A percentile compares a stretch with the other conserved stretches of the same genome.
These are phyloP conservation scores for Nemania serpens DNA, from an alignment of 2,329 filamentous ascomycete species.

Conservation along the genomic window DNA sequence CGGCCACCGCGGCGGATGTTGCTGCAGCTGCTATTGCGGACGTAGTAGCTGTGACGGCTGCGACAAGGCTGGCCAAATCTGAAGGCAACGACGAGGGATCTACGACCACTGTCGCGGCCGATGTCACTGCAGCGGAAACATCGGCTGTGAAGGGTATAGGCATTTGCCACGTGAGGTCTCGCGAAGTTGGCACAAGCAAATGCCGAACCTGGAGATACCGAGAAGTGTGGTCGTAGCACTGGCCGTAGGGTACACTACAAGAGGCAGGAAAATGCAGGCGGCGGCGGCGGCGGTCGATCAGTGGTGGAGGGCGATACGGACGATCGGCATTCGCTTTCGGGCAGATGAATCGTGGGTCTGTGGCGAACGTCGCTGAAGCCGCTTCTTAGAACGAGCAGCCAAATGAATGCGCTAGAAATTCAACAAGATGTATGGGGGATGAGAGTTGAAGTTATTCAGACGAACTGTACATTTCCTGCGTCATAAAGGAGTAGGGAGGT, in stretches of 20 bases:
- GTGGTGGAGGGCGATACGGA: background rate
- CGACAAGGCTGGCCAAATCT: slow-evolving; percentile 31
- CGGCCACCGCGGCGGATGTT: slow-evolving; percentile 29
- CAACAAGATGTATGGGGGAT: background rate
- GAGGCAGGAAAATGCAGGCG: background rate
- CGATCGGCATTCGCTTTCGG: slow-evolving; percentile 20
- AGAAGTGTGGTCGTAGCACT: background rate
- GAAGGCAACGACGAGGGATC: slow-evolving; percentile 28
- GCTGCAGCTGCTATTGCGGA: slow-evolving; percentile 32
- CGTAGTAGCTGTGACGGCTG: slow-evolving; percentile 32
- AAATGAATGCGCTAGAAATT: background rate
- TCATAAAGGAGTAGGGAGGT: background rate
- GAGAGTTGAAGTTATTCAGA: background rate
- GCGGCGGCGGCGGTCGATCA: background rate
- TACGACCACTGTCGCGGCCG: slow-evolving; percentile 33
- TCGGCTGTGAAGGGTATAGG: slow-evolving; percentile 34
- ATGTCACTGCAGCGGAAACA: slow-evolving; percentile 29
- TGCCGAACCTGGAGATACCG: slow-evolving; percentile 5
- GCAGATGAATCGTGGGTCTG: background rate
- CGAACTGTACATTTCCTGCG: background rate
- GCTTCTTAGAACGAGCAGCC: background rate
- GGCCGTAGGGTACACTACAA: background rate
- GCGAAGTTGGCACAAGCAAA: slow-evolving; percentile 10
- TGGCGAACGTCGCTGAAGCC: slow-evolving; percentile 3
- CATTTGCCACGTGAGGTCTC: slow-evolving; percentile 29